Conservation (phyloP, 305 asterid species). For the Rubia peregrina region DNA sequence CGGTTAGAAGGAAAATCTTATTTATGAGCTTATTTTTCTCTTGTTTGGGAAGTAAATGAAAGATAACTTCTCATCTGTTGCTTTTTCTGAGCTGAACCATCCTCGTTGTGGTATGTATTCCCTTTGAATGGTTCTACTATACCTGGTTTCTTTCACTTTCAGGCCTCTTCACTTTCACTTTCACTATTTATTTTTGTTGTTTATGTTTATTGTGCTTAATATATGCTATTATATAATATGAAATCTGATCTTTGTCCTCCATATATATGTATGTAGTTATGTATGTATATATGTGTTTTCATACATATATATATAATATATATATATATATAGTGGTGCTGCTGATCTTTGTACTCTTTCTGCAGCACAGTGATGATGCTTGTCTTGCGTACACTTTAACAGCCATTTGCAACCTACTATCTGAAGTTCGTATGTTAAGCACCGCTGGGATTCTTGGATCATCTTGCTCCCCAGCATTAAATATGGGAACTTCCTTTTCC, state of each 20-base stretch:
- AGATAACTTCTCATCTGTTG: not conserved
- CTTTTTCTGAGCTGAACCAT: not conserved
- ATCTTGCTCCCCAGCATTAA: slow-evolving; percentile 65
- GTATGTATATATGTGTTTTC: no score
- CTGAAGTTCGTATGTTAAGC: slow-evolving; percentile 69
- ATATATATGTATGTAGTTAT: slow-evolving; percentile 10
- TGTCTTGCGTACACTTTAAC: slow-evolving; percentile 89
- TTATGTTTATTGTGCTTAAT: not conserved
- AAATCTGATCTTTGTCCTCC: slow-evolving; percentile 16
- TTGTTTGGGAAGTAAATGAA: not conserved
- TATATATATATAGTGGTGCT: not conserved
- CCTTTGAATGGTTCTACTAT: not conserved
- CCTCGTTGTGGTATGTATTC: not conserved
- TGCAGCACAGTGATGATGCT: slow-evolving; percentile 86
- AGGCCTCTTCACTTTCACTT: not conserved
- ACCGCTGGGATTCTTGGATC: slow-evolving; percentile 74
- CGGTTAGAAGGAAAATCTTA: not conserved
- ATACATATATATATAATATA: no score
- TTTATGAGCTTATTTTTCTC: not conserved
- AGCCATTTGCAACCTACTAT: slow-evolving; percentile 75
- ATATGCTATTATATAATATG: not conserved
- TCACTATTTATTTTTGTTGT: not conserved
- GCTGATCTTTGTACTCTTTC: slow-evolving; percentile 19
- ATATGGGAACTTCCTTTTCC: slow-evolving; percentile 63
- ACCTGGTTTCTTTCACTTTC: slow-evolving; percentile 1